Evolutionary conservation across 1,139 yeast genomes (phyloP), one percentile per base, ranked within the genome.

Genomic region (Casaregolazyma lundiana): DNA sequence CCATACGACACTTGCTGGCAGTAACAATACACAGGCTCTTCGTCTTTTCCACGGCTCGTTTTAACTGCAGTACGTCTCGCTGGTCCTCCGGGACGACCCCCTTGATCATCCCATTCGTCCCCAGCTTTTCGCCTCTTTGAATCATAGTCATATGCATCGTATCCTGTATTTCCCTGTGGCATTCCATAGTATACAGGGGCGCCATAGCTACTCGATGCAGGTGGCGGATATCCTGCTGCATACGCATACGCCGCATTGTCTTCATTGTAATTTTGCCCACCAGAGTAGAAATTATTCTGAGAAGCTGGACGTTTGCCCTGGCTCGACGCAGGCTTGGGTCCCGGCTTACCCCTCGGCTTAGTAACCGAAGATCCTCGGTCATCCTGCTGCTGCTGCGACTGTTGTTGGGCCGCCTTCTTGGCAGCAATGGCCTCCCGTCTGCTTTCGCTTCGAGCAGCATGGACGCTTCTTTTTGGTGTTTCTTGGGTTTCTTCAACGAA

Each of bases 1-100:
- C 98, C 98, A 65, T 86, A 90, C 3, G 97, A 90, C 1, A 89
- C 95, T 63, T 90, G 96, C 64, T 89, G 88, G 70, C 98, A 92
- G 67, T 88, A 88, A 66, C 98, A 92, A 64, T 92, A 92, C 2
- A 92, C 79, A 1, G 95, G 96, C 61, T 92, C 96, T 26, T 56
- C 60, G 8, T 57, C 60, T 13, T 52, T 43, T 35, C 44, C 36
- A 21, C 40, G 21, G 3, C 39, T 44, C 5, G 46, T 46, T 6
- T 49, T 44, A 3, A 46, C 38, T 6, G 50, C 40, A 9, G 52
- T 47, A 26, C 54, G 45, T 20, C 53, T 41, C 6, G 45, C 44
- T 2, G 59, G 55, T 2, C 57, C 52, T 13, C 51, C 49, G 11
- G 51, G 55, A 7, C 56, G 51, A 13, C 49, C 24, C 18, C 46